Base-by-base conservation (phyloP, 257 asterid species). In the Fraxinus cuspidata region DNA sequence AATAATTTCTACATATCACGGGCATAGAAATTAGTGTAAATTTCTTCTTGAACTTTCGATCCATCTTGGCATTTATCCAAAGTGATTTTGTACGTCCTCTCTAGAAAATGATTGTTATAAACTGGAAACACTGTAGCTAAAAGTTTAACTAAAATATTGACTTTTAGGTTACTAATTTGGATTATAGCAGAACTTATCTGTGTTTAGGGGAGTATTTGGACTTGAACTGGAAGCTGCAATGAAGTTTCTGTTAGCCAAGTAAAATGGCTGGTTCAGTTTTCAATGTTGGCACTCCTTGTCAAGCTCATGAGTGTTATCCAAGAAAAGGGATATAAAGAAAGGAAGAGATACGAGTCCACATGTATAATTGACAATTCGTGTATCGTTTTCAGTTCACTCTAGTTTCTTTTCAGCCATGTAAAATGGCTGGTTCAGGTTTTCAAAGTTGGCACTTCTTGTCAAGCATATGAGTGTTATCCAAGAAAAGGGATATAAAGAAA, bases 31-130 rank as follows among this genome's bases (percentile, higher is more conserved):
- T 44, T 44, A 44, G 19, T 44, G 5, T 3, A 13, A 44, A 44
- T 10, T 44, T 44, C 19, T 47, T 47, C 56, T 47, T 47, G n/a
- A 15, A 15, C n/a, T 12, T 13, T 15, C 3, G 56, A 47, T 47
- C 56, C 7, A 12, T 56, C 66, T 47, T 66, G 51, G 19, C 49
- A 51, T 31, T 67, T 34, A 34, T 51, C 8, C 31, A 19, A n/a
- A 12, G 9, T 25, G 67, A 73, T 53, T 73, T 47, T 31, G 7
- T 3, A 23, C 25, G 18, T 16, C 37, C 27, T 32, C 66, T 73
- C 72, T 6, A 53, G n/a, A 49, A 51, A 51, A 32, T 79, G 65
- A 70, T 35, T 74, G 56, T 28, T 65, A n/a, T 53, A 65, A 27
- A 11, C 70, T 73, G 40, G 18, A 35, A 47, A 35, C 70, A 31